Conservation (phyloP, 2,329 filamentous ascomycete genomes). For the Fusarium burgessii region DNA sequence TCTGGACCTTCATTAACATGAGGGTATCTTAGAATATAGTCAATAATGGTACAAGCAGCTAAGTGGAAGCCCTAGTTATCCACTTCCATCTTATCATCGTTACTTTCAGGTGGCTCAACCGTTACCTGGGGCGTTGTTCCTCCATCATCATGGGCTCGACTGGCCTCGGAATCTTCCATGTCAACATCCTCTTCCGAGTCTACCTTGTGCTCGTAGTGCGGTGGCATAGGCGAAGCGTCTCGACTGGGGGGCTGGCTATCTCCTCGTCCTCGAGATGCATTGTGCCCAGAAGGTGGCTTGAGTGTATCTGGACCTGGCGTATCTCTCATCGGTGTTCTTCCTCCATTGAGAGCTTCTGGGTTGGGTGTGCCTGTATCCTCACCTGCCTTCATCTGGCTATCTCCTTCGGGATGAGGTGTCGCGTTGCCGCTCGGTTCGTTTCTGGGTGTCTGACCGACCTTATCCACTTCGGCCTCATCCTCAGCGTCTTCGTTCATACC, state of each 20-base stretch:
- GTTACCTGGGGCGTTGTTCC: constrained; percentile 59
- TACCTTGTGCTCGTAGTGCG: constrained; percentile 50
- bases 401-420: constrained; percentile 63
- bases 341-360: constrained; percentile 46
- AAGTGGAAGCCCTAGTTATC: constrained; percentile 56
- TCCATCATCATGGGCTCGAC: constrained; percentile 58
- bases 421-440: constrained; percentile 63
- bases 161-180: constrained; percentile 64
- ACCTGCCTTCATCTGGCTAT: constrained; percentile 48
- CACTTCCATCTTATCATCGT: constrained; percentile 74
- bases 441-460: constrained; percentile 62
- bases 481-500: constrained; percentile 80
- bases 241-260: constrained; percentile 48
- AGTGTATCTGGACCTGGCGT: constrained; percentile 49
- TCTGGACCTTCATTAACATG: constrained; percentile 30
- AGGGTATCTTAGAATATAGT: constrained; percentile 45
- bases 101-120: constrained; percentile 61
- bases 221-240: constrained; percentile 47
- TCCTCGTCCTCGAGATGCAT: constrained; percentile 38
- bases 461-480: constrained; percentile 64
- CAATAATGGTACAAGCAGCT: not conserved
- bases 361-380: constrained; percentile 46
- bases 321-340: constrained; percentile 50
- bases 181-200: constrained; percentile 67
- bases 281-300: constrained; percentile 31